Base-by-base conservation (phyloP, 148 eudicot species). In the Spergularia marina region DNA sequence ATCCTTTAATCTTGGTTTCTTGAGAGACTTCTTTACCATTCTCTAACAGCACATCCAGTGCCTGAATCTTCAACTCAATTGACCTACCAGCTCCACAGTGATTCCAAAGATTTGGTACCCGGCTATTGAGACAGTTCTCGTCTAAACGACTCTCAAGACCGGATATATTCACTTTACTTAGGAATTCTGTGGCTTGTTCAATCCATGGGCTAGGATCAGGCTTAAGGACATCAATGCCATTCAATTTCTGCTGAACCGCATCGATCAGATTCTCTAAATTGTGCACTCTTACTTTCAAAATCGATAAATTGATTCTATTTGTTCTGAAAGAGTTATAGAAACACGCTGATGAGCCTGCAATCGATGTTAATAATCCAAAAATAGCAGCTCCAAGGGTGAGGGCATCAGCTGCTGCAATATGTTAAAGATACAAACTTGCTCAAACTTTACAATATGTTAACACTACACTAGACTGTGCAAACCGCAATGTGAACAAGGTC, bases 131-230 rank as follows among this genome's bases (percentile, higher is more conserved):
- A 55, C 83, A 79, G 14, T 23, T 76, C 34, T 83, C 77, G 10
- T 77, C 63, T 21, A 68, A 23, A 54, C 65, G 66, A 60, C 12
- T n/a, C 44, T 83, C 82, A 7, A 79, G 63, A 41, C 65, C 72
- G 1, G 57, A 8, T 0, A 75, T 59, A 52, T 78, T 58, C 12
- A 82, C 52, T n/a, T 21, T 21, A 34, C 34, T 55, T 44, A 79
- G 14, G 62, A 79, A 83, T 4, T 54, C 47, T 52, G 39, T 76
- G 0, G 85, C 85, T 47, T 75, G 21, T 4, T 23, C 13, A 13
- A 83, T 67, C 85, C 85, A 82, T 10, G 76, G 79, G 18, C 49
- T 39, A 69, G 85, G 85, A 52, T 82, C 79, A 12, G 82, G 85
- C 39, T 57, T 71, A 40, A 82, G 39, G 63, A 82, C 77, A 39